Conservation (phyloP, 352 stramenopile species). For the Blastocystis sp. region DNA sequence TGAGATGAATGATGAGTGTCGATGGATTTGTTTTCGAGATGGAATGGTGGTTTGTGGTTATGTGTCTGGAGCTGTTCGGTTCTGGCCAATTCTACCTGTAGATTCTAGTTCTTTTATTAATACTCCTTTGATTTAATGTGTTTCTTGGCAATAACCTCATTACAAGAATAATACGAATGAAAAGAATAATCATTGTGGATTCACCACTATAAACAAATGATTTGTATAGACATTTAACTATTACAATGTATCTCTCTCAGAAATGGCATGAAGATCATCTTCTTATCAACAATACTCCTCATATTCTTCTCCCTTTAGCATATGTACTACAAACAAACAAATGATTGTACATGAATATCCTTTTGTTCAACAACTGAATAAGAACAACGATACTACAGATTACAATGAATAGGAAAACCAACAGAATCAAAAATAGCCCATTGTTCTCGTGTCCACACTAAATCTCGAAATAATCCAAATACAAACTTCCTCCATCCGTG, state of each 20-base stretch:
- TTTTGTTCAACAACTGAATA: neutral
- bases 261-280: too few relatives aligned
- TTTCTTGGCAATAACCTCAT: too few relatives aligned
- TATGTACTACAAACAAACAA: neutral
- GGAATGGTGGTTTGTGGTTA: neutral
- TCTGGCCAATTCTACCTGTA: neutral
- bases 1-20: neutral
- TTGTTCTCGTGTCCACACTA: neutral
- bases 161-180: too few relatives aligned
- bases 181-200: too few relatives aligned
- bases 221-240: too few relatives aligned
- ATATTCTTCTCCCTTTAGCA: too few relatives aligned
- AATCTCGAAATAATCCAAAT: neutral
- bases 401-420: neutral
- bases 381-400: slow-evolving; percentile 3
- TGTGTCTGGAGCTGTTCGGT: neutral
- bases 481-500: slow-evolving; percentile 24
- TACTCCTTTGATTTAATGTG: too few relatives aligned
- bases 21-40: neutral
- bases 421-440: slow-evolving; percentile 26
- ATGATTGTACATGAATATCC: neutral
- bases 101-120: too few relatives aligned
- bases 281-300: neutral
- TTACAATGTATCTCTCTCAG: too few relatives aligned
- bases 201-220: neutral